Evolutionary conservation across 805 yeast species (phyloP), one percentile per base, ranked within the genome.

Genomic region (Yamadazyma akitaensis): DNA sequence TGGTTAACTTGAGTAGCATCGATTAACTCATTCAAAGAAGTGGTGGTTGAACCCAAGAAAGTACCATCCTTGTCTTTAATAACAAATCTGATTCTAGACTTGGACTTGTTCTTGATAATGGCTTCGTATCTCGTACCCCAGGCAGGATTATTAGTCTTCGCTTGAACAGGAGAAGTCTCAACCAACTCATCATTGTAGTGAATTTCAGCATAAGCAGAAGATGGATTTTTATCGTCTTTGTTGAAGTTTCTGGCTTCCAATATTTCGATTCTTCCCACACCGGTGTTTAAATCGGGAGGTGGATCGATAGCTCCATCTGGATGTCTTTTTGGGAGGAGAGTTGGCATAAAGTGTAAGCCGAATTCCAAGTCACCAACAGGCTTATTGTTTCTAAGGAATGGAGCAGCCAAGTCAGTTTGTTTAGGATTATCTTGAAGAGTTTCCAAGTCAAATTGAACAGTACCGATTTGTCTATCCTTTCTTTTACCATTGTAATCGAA

Each of bases 241-340:
- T 61, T 67, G 62, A 74, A 72, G 47, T 73, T 79, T 67, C 88
- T 80, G 21, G 86, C 84, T 54, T 81, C 86, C 26, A 71, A 60
- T 40, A 88, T 65, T 49, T 82, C 85, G 54, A 92, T 68, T 57
- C 82, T 76, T 17, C 85, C 81, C 56, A 95, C 83, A 76, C 99
- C 99, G 13, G 97, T 89, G 68, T 92, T 92, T 62, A 88, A 79
- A 54, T 89, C 97, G 38, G 96, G 96, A 39, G 95, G 61, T 40
- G 95, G 89, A 53, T 82, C 84, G 44, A 78, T 73, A 2, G 91
- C 84, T 42, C 97, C 97, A 64, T 89, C 96, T 2, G 88, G 84
- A 48, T 78, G 75, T 51, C 79, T 69, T 55, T 73, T 64, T 47
- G 80, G 73, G 67, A 80, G 73, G 50, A 89, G 68, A 12, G 94